Conservation (phyloP, 2,329 filamentous ascomycete species). For the Colletotrichum phormii region DNA sequence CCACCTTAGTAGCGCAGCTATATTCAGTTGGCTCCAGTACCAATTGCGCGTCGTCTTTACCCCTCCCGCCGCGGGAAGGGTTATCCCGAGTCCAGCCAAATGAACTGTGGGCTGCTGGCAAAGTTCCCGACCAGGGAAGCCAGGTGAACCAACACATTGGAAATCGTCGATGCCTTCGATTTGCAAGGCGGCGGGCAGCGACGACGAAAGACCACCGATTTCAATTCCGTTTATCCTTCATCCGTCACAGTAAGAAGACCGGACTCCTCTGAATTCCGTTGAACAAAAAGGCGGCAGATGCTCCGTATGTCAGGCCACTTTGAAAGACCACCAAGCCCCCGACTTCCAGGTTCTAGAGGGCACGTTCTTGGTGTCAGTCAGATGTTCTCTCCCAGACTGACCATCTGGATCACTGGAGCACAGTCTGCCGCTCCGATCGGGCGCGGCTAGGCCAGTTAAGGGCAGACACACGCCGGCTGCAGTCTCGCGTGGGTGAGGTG, state of each 20-base stretch:
- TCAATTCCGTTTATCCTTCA: background rate
- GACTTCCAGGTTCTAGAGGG: background rate
- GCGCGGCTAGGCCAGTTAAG: slow-evolving; percentile 6
- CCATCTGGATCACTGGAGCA: slow-evolving; percentile 20
- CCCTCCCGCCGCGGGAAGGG: slow-evolving; percentile 17
- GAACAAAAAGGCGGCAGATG: background rate
- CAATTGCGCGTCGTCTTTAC: slow-evolving; percentile 9
- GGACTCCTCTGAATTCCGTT: background rate
- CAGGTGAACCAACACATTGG: background rate
- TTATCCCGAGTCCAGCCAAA: slow-evolving; percentile 14
- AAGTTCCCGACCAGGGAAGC: background rate
- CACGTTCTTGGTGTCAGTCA: slow-evolving; percentile 10
- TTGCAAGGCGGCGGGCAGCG: background rate
- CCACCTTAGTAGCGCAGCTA: slow-evolving; percentile 19
- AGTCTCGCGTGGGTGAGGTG: slow-evolving; percentile 16
- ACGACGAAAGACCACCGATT: background rate
- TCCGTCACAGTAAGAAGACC: background rate
- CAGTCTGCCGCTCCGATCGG: slow-evolving; percentile 12
- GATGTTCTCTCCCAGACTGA: slow-evolving; percentile 13
- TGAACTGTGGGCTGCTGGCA: background rate
- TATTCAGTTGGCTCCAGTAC: background rate
- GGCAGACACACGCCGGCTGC: background rate
- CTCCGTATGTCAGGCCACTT: slow-evolving; percentile 1
- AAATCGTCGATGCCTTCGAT: background rate
- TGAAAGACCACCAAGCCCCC: background rate